phyloP scores from a whole-genome alignment of 2,329 filamentous ascomycete species.

The Pestalotiopsis sp. region DNA sequence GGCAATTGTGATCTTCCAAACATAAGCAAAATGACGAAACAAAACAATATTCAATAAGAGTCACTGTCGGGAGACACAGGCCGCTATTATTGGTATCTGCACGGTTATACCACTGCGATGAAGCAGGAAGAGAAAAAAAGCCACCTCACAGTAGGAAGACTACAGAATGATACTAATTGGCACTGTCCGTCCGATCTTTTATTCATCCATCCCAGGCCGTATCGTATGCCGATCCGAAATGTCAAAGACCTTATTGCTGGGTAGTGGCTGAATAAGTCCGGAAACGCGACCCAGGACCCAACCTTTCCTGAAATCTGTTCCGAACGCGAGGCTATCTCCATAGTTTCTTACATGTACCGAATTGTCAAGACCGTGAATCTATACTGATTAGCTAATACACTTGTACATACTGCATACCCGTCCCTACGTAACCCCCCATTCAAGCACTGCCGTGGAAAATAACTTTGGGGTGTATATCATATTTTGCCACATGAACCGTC shows the following conservation, averaged over 20 bases:
- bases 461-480: too few species aligned
- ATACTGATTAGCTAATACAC: too few species aligned
- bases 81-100: neutral
- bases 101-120: neutral
- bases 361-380: too few species aligned
- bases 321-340: neutral
- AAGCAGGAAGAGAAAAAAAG: neutral
- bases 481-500: too few species aligned
- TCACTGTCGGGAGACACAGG: neutral
- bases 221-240: neutral
- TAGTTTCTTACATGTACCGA: too few species aligned
- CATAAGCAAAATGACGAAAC: neutral
- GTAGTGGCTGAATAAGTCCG: neutral
- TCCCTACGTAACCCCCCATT: too few species aligned
- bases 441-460: too few species aligned
- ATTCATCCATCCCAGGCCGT: neutral
- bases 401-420: too few species aligned
- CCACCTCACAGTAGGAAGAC: neutral
- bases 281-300: neutral
- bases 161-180: neutral
- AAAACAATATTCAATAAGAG: neutral
- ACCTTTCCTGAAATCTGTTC: conserved; percentile 1
- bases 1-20: neutral
- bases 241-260: neutral
- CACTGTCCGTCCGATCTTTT: neutral